phyloP scores from a whole-genome alignment of 129 eudicot genomes.

The Tagetes erecta region DNA sequence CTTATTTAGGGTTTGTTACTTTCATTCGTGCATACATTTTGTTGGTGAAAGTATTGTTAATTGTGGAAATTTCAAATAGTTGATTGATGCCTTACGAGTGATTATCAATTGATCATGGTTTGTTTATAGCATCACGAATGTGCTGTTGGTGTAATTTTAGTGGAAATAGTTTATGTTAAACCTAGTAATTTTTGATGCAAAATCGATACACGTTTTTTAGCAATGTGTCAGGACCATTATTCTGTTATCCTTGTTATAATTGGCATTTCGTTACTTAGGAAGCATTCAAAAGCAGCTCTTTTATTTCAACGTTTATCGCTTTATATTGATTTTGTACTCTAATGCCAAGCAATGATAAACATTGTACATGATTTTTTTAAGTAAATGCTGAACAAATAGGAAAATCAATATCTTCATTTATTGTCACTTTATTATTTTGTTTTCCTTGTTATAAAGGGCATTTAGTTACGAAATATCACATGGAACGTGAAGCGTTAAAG shows the following conservation, averaged over 20 bases:
- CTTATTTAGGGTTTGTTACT: slow-evolving; percentile 1
- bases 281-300: not conserved
- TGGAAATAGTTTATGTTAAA: slow-evolving; percentile 7
- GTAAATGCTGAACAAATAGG: not conserved
- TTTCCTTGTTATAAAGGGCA: not conserved
- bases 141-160: not conserved
- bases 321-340: not conserved
- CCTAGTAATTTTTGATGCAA: not conserved
- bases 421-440: not conserved
- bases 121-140: too few relatives aligned
- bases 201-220: not conserved
- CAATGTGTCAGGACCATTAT: not conserved
- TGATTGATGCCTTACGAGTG: slow-evolving; percentile 12
- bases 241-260: slow-evolving; percentile 6
- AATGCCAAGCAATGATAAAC: not conserved
- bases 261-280: not conserved
- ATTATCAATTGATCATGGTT: not conserved
- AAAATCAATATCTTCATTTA: slow-evolving; percentile 8
- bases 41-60: not conserved
- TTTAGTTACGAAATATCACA: not conserved
- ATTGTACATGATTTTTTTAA: not conserved
- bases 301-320: not conserved
- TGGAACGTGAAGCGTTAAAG: not conserved
- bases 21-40: not conserved
- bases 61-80: not conserved